These are phyloP conservation scores for Aurantiochytrium sp. DNA, from an alignment of 108 stramenopile species.

Conservation along the genomic window DNA sequence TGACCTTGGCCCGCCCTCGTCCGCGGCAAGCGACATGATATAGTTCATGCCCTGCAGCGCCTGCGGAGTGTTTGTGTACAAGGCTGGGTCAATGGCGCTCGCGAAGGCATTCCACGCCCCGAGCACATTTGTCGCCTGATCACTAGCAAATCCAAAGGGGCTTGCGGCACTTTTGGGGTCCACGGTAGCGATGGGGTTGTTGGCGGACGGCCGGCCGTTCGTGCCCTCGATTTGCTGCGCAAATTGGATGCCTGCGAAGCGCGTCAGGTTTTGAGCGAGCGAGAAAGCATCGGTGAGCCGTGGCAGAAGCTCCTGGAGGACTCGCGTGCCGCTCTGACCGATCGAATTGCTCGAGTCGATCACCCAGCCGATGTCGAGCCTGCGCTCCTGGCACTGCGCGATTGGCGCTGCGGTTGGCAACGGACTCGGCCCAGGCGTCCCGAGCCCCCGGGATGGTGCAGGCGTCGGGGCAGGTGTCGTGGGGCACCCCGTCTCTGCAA, in stretches of 20 bases:
- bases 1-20: background rate
- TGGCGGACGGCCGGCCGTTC: no score
- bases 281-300: background rate
- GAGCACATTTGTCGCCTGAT: background rate
- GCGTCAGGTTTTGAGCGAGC: background rate
- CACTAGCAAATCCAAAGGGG: background rate
- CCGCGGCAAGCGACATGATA: background rate
- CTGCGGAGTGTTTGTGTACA: background rate
- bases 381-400: background rate
- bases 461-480: no score
- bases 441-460: no score
- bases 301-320: background rate
- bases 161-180: background rate
- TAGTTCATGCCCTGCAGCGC: background rate
- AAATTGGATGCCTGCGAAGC: background rate
- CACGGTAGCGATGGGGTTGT: background rate
- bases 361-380: background rate
- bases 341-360: background rate
- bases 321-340: background rate
- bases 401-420: background rate
- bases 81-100: background rate
- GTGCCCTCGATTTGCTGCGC: background rate
- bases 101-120: background rate
- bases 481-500: no score
- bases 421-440: no score